These are phyloP conservation scores for Candida tropicalis DNA, from an alignment of 1,139 yeast species.

Conservation along the genomic window DNA sequence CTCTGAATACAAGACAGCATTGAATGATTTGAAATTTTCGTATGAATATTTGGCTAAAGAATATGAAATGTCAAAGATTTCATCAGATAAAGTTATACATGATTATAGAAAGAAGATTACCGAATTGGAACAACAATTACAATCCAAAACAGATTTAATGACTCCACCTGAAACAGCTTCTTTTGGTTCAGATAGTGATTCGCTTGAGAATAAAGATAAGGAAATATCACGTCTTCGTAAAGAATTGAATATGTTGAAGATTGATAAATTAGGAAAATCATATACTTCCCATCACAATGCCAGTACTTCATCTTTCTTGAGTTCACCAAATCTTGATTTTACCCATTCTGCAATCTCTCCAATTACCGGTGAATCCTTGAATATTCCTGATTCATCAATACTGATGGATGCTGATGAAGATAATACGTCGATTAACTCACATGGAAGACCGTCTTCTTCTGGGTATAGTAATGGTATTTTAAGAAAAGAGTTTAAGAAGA, in stretches of 20 bases:
- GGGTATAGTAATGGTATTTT: slow-evolving; percentile 49
- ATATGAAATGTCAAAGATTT: slow-evolving; percentile 57
- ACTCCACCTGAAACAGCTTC: slow-evolving; percentile 8
- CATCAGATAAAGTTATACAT: slow-evolving; percentile 49
- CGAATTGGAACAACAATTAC: slow-evolving; percentile 44
- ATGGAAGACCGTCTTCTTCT: slow-evolving; percentile 19
- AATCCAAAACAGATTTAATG: neutral
- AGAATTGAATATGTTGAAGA: slow-evolving; percentile 49
- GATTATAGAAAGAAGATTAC: slow-evolving; percentile 50
- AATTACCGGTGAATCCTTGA: slow-evolving; percentile 23
- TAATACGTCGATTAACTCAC: slow-evolving; percentile 6
- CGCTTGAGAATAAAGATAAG: slow-evolving; percentile 40
- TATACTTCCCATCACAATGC: slow-evolving; percentile 10
- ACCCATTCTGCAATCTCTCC: slow-evolving; percentile 24
- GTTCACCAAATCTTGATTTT: slow-evolving; percentile 11
- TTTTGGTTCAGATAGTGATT: slow-evolving; percentile 11
- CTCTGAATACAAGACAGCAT: slow-evolving; percentile 54
- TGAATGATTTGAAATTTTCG: slow-evolving; percentile 63
- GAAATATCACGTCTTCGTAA: slow-evolving; percentile 50
- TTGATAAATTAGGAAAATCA: slow-evolving; percentile 48
- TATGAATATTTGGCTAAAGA: slow-evolving; percentile 64
- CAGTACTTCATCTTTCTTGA: slow-evolving; percentile 9
- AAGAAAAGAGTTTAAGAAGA: slow-evolving; percentile 70
- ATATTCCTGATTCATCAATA: slow-evolving; percentile 3
- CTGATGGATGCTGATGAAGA: slow-evolving; percentile 12